Evolutionary conservation across 257 asterid genomes (phyloP).

Genomic region (Capsicum baccatum): DNA sequence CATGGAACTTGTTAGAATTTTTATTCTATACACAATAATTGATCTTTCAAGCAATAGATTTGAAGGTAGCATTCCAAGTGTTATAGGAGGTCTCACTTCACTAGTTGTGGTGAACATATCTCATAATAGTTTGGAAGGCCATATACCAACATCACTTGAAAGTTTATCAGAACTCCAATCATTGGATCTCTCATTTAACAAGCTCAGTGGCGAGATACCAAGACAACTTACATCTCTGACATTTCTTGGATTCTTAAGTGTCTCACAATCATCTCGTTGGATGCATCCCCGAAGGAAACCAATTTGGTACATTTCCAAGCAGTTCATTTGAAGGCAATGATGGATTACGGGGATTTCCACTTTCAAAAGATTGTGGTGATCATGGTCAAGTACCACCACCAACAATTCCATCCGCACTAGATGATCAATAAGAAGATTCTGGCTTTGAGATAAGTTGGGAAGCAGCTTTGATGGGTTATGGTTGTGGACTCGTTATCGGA

Average conservation of each 20-base stretch:
- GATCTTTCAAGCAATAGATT: conserved; percentile 19
- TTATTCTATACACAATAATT: not conserved
- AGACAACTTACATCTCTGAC: not conserved
- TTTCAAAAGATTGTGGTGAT: conserved; percentile 22
- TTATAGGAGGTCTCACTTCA: conserved; percentile 8
- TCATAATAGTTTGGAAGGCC: conserved; percentile 13
- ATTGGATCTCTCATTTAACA: conserved; percentile 5
- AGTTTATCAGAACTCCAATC: not conserved
- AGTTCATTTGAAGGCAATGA: not conserved
- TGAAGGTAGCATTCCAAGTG: conserved; percentile 9
- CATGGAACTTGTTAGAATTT: not conserved
- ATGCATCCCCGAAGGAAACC: not conserved
- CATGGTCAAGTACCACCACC: not conserved
- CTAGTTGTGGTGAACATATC: conserved; percentile 22
- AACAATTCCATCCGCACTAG: not conserved
- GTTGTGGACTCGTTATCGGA: conserved; percentile 26
- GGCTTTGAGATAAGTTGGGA: conserved; percentile 18
- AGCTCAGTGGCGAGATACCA: conserved; percentile 13
- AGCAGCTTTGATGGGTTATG: conserved; percentile 12
- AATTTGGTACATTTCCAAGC: not conserved
- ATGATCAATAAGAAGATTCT: conserved; percentile 6
- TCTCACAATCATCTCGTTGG: not conserved
- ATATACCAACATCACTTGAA: not conserved
- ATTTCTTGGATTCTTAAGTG: not conserved
- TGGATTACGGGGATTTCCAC: not conserved